Base-by-base conservation (phyloP, 2,329 filamentous ascomycete species). In the Penicillium hordei region DNA sequence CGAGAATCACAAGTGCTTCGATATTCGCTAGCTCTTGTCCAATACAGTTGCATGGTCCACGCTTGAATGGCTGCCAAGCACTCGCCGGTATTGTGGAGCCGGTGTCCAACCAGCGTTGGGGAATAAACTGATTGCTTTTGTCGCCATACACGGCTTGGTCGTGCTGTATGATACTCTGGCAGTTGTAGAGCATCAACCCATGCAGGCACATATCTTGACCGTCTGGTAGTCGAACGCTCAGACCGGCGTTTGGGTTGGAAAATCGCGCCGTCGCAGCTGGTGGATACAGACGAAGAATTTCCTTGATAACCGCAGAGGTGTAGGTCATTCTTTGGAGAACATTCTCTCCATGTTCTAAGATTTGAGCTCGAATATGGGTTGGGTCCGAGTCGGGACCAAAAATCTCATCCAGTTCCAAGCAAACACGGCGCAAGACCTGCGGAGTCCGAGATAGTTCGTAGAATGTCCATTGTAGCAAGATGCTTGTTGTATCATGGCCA, bases 271-370 rank as follows among this genome's bases (percentile, higher is more conserved):
- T 61, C 2, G 53, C 60, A 3, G 57, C 66, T 49, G 82, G 77
- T 0, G 82, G 80, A 61, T 79, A 82, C 27, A 86, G 63, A 0
- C 83, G 76, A 3, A 86, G 73, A 0, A 77, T 76, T 66, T 86
- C 84, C 56, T 83, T 83, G 60, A 84, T 78, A 15, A 33, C 31
- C 5, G 31, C 31, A 33, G 31, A 33, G 31, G 31, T 33, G 31
- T 33, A 33, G 31, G 13, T 6, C 31, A 86, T 60, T 4, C 40
- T 73, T 34, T 77, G 72, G 61, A 81, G 81, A 36, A 84, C 70
- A 2, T 71, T 33, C 71, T 70, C 17, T 75, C 78, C 31, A 5
- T 15, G 12, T 33, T 33, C 31, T 33, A 33, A 6, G 31, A 33
- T 33, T 33, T 33, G 31, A 33, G 31, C 31, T 33, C 31, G 31